Conservation (phyloP, 331 rosid species). For the Quercus lobata region DNA sequence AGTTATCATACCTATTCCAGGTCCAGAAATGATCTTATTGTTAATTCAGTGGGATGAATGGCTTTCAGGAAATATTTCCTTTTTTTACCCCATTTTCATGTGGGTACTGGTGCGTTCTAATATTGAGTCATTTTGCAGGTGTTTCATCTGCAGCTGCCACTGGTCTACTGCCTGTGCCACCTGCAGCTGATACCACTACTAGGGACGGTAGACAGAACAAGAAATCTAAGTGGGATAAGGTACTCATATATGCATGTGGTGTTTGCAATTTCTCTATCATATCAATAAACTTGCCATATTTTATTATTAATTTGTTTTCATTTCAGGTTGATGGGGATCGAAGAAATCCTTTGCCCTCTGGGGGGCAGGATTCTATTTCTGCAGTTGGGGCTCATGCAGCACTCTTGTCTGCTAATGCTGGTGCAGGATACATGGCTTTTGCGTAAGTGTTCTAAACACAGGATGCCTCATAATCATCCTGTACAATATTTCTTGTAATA, state of each 20-base stretch:
- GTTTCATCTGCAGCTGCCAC: slow-evolving; percentile 33
- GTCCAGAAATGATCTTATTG: slow-evolving; percentile 9
- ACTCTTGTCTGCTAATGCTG: slow-evolving; percentile 60
- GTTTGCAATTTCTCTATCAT: slow-evolving; percentile 3
- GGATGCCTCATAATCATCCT: slow-evolving; percentile 1
- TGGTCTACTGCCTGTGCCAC: slow-evolving; percentile 46
- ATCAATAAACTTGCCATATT: slow-evolving; percentile 6
- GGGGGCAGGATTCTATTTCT: slow-evolving; percentile 50
- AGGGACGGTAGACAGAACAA: slow-evolving; percentile 86
- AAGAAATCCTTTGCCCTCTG: slow-evolving; percentile 58
- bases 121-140: slow-evolving; percentile 35
- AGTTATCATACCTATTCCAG: slow-evolving; percentile 45
- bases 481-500: background rate
- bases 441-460: slow-evolving; percentile 44
- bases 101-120: slow-evolving; percentile 11
- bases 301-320: slow-evolving; percentile 23
- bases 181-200: slow-evolving; percentile 41
- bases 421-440: slow-evolving; percentile 74
- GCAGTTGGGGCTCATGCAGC: slow-evolving; percentile 59
- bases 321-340: slow-evolving; percentile 75
- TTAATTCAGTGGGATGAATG: background rate
- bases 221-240: slow-evolving; percentile 99
- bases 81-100: background rate
- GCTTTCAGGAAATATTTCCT: background rate
- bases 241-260: slow-evolving; percentile 24